Base-by-base conservation (phyloP, 768 basidiomycete genomes). In the Suillus americanus region DNA sequence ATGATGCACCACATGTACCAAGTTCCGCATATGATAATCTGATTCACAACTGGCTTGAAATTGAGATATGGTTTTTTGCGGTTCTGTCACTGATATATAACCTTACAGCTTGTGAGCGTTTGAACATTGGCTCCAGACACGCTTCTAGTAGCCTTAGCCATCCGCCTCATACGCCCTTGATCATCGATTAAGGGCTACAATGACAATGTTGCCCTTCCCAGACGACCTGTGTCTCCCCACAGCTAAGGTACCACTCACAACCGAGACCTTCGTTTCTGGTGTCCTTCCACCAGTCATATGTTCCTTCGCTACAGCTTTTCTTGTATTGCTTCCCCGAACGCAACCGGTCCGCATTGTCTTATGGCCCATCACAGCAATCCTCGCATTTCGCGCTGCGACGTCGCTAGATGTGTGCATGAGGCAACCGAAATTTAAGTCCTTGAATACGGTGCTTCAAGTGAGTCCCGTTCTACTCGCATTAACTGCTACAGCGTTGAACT, bases 231-330 rank as follows among this genome's bases (percentile, higher is more conserved):
- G 65, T 45, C 23, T 65, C 41, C 64, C 66, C 37, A n/a, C 62
- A 37, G 57, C 64, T 5, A 63, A 25, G 41, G 20, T 57, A n/a
- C 60, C 83, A 7, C 61, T 84, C 83, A 5, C 75, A 5, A 30
- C 66, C 41, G 40, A 72, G 20, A 72, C 75, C 0, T 77, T 83
- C 67, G 55, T 74, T 48, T 75, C 72, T 25, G 74, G 80, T 63
- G 62, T 84, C 48, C 63, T 82, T 23, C 83, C 82, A 5, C 75
- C 80, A 12, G 28, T 83, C 1, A 48, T 83, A 10, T 76, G 77
- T 63, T 86, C 85, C 72, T 82, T 83, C 73, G 67, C 70, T 16
- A 79, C 81, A n/a, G 85, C 86, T 16, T 69, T 83, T 43, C 79
- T 88, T 60, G 82, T 84, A 10, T 72, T 84, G 30, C 71, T 79